Conservation (phyloP, 1,284 basidiomycete species). For the Inonotus obliquus region DNA sequence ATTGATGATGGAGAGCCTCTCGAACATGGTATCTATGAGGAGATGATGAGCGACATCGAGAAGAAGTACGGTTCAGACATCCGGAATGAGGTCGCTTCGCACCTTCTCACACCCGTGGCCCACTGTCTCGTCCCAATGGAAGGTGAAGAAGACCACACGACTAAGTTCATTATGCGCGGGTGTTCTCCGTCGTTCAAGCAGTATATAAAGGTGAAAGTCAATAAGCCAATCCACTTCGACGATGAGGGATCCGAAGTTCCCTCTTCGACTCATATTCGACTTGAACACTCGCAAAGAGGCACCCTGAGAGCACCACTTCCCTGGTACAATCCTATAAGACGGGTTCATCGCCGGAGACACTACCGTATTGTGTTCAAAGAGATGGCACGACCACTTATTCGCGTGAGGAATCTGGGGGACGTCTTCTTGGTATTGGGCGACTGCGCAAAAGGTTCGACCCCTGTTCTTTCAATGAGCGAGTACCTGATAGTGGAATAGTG, state of each 20-base stretch:
- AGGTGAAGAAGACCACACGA: no score
- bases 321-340: background rate
- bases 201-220: no score
- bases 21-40: background rate
- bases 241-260: no score
- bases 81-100: background rate
- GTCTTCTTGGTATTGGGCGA: background rate
- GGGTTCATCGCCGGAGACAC: background rate
- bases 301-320: background rate
- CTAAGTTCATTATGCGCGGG: no score
- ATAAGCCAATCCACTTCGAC: no score
- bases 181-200: no score
- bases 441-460: background rate
- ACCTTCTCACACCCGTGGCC: no score
- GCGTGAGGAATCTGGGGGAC: background rate
- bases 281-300: background rate
- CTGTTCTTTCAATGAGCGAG: background rate
- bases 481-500: background rate
- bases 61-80: background rate
- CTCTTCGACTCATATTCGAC: background rate
- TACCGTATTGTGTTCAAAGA: background rate
- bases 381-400: background rate
- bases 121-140: no score
- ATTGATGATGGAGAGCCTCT: background rate
- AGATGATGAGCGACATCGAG: background rate